A percentile compares a stretch with the other conserved stretches of the same genome.
phyloP scores from a whole-genome alignment of 208 protist genomes.

The Leishmania martiniquensis region DNA sequence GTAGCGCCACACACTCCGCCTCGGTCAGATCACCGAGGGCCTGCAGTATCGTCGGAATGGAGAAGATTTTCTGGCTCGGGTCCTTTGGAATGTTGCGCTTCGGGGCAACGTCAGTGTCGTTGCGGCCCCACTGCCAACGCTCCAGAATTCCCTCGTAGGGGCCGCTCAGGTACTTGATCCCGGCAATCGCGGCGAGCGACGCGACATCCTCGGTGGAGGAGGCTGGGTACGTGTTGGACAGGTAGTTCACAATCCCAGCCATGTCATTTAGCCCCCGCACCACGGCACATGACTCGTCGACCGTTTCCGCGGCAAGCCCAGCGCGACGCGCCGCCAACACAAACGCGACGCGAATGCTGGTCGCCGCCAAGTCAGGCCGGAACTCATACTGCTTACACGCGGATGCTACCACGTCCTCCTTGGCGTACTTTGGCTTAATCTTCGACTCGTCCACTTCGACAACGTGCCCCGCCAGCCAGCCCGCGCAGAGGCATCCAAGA shows the following conservation, averaged over 20 bases:
- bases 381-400: constrained; percentile 76
- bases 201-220: constrained; percentile 75
- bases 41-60: constrained; percentile 58
- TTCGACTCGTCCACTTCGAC: constrained; percentile 81
- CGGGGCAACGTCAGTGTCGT: constrained; percentile 69
- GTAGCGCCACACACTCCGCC: constrained; percentile 83
- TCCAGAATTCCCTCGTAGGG: constrained; percentile 57
- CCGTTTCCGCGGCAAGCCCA: constrained; percentile 53
- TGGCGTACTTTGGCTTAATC: constrained; percentile 67
- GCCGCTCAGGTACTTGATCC: constrained; percentile 69
- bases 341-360: constrained; percentile 78
- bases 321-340: constrained; percentile 80
- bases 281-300: constrained; percentile 84
- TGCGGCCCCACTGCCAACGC: constrained; percentile 81
- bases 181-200: constrained; percentile 71
- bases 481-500: constrained; percentile 71
- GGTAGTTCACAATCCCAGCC: constrained; percentile 72
- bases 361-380: constrained; percentile 79
- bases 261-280: constrained; percentile 69
- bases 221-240: constrained; percentile 44
- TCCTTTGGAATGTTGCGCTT: constrained; percentile 48
- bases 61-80: constrained; percentile 35
- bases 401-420: constrained; percentile 54
- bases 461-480: constrained; percentile 63
- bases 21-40: constrained; percentile 67